These are phyloP conservation scores for Umbelopsis sp. DNA, from an alignment of 192 early-diverging fungal species.

Conservation along the genomic window DNA sequence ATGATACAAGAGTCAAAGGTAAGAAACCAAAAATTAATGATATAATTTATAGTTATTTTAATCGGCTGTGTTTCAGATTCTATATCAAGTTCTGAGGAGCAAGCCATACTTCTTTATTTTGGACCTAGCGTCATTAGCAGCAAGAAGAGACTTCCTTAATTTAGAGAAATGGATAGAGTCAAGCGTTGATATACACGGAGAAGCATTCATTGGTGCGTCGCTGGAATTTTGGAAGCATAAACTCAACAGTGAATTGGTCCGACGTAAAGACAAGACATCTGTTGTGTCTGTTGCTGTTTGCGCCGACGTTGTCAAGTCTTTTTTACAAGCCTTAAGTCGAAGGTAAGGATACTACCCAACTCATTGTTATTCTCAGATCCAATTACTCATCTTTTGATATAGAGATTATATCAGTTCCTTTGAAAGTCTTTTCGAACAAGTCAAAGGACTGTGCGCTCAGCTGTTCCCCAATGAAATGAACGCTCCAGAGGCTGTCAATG, in stretches of 20 bases:
- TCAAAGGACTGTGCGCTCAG: background rate
- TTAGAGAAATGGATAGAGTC: slow-evolving; percentile 85
- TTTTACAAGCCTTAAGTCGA: slow-evolving; percentile 62
- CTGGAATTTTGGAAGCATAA: slow-evolving; percentile 79
- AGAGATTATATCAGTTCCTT: background rate
- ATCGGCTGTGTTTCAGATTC: slow-evolving; percentile 44
- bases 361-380: too few species aligned
- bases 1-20: slow-evolving; percentile 39
- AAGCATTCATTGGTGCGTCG: slow-evolving; percentile 66
- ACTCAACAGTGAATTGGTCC: slow-evolving; percentile 46
- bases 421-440: background rate
- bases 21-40: background rate
- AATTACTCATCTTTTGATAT: background rate
- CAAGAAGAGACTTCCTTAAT: slow-evolving; percentile 74
- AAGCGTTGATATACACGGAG: slow-evolving; percentile 58
- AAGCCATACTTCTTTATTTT: slow-evolving; percentile 70
- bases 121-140: slow-evolving; percentile 79
- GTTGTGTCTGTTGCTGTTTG: slow-evolving; percentile 54
- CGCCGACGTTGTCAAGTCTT: slow-evolving; percentile 65
- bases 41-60: background rate
- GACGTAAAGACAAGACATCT: slow-evolving; percentile 40
- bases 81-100: slow-evolving; percentile 66
- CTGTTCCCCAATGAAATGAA: slow-evolving; percentile 6
- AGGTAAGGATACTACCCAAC: slow-evolving; percentile 32
- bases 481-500: background rate